phyloP scores from a whole-genome alignment of 2,329 filamentous ascomycete species.

The Cryphonectria nitschkei region DNA sequence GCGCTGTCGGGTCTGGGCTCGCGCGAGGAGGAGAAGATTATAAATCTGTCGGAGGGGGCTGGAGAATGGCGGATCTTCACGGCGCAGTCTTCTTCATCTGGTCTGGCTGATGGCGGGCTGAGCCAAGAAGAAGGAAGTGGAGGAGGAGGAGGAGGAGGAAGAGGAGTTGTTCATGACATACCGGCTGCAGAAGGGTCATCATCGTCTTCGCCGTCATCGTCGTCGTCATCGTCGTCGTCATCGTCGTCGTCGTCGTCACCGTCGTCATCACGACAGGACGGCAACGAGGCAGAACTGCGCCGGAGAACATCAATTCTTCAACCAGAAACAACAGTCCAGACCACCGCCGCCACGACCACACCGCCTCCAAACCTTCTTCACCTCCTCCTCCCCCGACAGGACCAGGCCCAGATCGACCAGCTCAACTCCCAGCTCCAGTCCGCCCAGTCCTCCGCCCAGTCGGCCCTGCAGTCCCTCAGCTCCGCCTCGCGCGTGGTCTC shows the following conservation, averaged over 20 bases:
- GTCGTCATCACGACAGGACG: neutral
- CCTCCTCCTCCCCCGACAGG: constrained; percentile 30
- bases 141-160: no score
- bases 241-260: neutral
- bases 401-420: constrained; percentile 34
- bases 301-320: constrained; percentile 19
- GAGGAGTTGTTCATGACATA: neutral
- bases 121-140: neutral
- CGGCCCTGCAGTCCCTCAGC: constrained; percentile 36
- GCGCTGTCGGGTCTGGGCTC: neutral
- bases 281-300: constrained; percentile 1
- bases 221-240: neutral
- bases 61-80: neutral
- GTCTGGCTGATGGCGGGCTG: neutral
- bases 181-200: neutral
- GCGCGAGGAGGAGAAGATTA: constrained; percentile 2
- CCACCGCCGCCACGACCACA: constrained; percentile 36
- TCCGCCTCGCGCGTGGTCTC: constrained; percentile 37
- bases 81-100: neutral
- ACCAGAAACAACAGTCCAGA: constrained; percentile 17
- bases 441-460: constrained; percentile 37
- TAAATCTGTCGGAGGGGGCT: neutral
- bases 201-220: neutral
- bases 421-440: constrained; percentile 31
- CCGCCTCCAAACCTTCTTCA: constrained; percentile 28